Conservation (phyloP, 768 basidiomycete genomes). For the Lepiota venenata region DNA sequence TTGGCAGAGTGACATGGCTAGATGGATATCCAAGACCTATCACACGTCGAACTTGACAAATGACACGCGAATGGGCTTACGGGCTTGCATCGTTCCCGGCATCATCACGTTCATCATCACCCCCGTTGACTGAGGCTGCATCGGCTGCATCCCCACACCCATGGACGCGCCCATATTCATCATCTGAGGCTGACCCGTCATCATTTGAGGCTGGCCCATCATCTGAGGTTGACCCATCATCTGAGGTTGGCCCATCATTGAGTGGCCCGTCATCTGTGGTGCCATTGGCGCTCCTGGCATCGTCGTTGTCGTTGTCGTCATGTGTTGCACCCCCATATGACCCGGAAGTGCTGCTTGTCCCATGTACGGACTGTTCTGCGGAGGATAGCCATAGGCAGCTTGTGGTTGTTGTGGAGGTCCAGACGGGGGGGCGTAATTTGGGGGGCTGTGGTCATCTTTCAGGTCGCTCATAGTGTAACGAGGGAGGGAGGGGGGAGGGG, state of each 20-base stretch:
- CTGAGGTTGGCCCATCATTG: slow-evolving; percentile 3
- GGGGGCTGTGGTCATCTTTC: neutral
- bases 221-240: slow-evolving; percentile 9
- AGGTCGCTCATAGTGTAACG: neutral
- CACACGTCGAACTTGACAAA: neutral
- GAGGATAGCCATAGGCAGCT: neutral
- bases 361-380: neutral
- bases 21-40: neutral
- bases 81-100: neutral
- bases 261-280: too few species aligned
- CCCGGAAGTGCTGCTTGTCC: neutral
- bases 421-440: neutral
- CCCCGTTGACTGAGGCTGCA: slow-evolving; percentile 2
- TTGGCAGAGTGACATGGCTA: neutral
- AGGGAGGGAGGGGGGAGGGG: neutral
- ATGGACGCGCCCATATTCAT: neutral
- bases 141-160: neutral
- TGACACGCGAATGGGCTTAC: neutral
- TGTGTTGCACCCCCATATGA: neutral
- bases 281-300: too few species aligned
- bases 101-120: slow-evolving; percentile 10
- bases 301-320: neutral
- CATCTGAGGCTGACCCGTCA: neutral
- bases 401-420: neutral
- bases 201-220: neutral